Evolutionary conservation across 1,284 basidiomycete genomes (phyloP), one percentile per base, ranked within the genome.

Genomic region (Moniliophthora roreri): DNA sequence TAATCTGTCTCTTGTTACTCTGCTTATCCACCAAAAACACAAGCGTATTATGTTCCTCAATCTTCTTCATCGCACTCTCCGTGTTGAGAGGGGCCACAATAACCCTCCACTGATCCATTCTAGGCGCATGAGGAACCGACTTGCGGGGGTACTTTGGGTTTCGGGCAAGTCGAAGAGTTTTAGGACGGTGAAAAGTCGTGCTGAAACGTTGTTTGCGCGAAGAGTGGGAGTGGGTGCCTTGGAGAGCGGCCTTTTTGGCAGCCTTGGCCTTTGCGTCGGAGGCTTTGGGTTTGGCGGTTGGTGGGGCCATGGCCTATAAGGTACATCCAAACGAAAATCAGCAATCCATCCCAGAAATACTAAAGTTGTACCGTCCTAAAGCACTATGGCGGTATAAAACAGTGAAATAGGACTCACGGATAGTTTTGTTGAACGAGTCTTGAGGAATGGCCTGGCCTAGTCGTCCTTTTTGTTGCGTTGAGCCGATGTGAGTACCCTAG

Each of bases 11-110:
- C 87, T 99, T 99, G 89, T 98, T 99, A 57, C 86, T 81, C 70
- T 86, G 88, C 73, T 98, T 72, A 76, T 98, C 95, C 52, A 97
- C 94, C 62, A 98, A 91, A 81, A 98, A 98, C 58, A 98, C 95
- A 56, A 99, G 85, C 41, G 96, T 98, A 81, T 99, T 99, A 82
- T 98, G 89, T 77, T 98, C 96, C 82, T 99, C 96, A 62, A 99
- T 98, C 87, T 99, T 98, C 84, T 93, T 93, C 91, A 93, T 93
- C 56, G 91, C 91, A 11, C 84, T 87, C 70, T 93, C 89, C 3
- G 89, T 91, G 80, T 89, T 91, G 69, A 91, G 68, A 20, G 89
- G 89, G 52, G 86, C 91, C 58, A 95, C 85, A 69, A 98, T 93
- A 50, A 92, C 95, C 75, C 93, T 84, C 84, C 89, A 96, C 71